phyloP scores from a whole-genome alignment of 2,329 filamentous ascomycete genomes.

The Pseudovirgaria hyperparasitica region DNA sequence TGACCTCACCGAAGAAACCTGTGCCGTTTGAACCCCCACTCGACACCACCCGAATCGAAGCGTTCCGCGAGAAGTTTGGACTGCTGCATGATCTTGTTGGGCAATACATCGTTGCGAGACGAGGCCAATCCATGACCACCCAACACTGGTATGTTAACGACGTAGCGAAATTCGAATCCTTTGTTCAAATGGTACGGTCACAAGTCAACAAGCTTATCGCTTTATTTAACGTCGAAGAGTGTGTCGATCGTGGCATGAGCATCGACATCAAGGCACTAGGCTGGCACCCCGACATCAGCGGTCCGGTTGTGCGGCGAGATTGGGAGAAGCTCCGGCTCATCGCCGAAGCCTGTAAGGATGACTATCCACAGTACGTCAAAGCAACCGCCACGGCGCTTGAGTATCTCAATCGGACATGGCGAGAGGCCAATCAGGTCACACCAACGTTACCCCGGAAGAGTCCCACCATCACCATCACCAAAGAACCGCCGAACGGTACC shows the following conservation, averaged over 20 bases:
- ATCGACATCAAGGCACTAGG: conserved; percentile 34
- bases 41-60: conserved; percentile 31
- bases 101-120: conserved; percentile 20
- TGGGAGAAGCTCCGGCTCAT: conserved; percentile 32
- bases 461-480: conserved; percentile 3
- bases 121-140: conserved; percentile 21
- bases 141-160: conserved; percentile 31
- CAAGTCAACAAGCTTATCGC: conserved; percentile 33
- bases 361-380: conserved; percentile 32
- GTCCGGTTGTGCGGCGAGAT: conserved; percentile 16
- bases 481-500: too few relatives aligned
- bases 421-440: conserved; percentile 5
- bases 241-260: conserved; percentile 30
- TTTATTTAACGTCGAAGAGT: conserved; percentile 29
- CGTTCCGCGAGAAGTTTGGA: conserved; percentile 31
- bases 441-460: conserved; percentile 1
- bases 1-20: conserved; percentile 32
- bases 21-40: conserved; percentile 31
- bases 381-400: conserved; percentile 29
- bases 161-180: conserved; percentile 25
- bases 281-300: conserved; percentile 34
- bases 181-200: conserved; percentile 26
- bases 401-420: conserved; percentile 26
- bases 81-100: conserved; percentile 26
- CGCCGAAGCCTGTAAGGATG: conserved; percentile 26